phyloP scores from a whole-genome alignment of 2,329 filamentous ascomycete genomes.

The Rugonectria rugulosa region DNA sequence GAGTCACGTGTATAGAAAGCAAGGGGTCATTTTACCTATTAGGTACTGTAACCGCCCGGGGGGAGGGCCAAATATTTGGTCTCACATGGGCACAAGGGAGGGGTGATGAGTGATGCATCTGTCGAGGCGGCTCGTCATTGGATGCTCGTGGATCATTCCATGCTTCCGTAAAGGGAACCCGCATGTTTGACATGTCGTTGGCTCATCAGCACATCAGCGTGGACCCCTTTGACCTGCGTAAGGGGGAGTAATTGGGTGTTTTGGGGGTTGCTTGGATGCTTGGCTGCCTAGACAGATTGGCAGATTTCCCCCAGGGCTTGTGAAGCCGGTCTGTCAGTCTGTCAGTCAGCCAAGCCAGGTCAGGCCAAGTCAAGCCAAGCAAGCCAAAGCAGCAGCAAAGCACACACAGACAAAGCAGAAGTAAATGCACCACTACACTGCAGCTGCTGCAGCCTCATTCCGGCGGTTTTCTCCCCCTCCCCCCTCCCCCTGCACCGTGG shows the following conservation, averaged over 20 bases:
- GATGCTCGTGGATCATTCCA: constrained; percentile 8
- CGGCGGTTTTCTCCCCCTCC: not conserved
- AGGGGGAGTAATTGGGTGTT: no score
- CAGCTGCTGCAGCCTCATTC: constrained; percentile 17
- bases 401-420: no score
- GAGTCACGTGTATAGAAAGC: no score
- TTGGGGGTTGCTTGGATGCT: no score
- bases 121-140: constrained; percentile 33
- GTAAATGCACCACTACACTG: no score
- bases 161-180: constrained; percentile 21
- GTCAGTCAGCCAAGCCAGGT: no score
- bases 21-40: no score
- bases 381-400: constrained; percentile 7
- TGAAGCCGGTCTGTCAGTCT: no score
- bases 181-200: constrained; percentile 35
- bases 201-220: constrained; percentile 12
- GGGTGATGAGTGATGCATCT: constrained; percentile 26
- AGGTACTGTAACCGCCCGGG: no score
- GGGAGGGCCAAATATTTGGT: no score
- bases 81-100: not conserved
- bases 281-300: no score
- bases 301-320: constrained; percentile 20
- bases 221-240: no score
- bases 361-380: not conserved
- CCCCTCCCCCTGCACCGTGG: constrained; percentile 5